A percentile compares a stretch with the other conserved stretches of the same genome.
Evolutionary conservation across 768 basidiomycete species (phyloP).

Genomic region (Psilocybe azurescens): DNA sequence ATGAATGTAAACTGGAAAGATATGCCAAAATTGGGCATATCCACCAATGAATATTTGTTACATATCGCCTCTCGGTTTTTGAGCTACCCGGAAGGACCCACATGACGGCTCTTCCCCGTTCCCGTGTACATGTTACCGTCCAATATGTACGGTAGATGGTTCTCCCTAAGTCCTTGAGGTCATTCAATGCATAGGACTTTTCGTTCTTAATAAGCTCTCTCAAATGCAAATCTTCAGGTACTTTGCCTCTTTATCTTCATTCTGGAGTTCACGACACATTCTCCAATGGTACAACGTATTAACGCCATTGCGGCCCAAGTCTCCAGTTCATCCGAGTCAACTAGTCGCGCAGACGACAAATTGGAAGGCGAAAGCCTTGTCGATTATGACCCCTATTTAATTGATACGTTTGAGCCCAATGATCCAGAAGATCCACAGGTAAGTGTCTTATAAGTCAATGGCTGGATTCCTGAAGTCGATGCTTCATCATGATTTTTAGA

Average conservation of each 20-base stretch:
- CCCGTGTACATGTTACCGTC: neutral
- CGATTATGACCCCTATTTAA: conserved; percentile 36
- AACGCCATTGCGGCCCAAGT: conserved; percentile 7
- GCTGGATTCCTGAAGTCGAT: neutral
- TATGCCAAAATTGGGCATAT: conserved; percentile 1
- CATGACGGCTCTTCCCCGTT: neutral
- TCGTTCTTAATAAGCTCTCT: neutral
- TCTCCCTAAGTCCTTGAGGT: neutral
- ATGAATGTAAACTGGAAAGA: neutral
- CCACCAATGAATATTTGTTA: neutral
- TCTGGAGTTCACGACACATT: neutral
- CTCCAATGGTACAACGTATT: neutral
- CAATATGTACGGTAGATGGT: neutral
- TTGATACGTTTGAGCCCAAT: conserved; percentile 37
- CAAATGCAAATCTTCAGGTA: neutral
- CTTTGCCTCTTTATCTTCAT: neutral
- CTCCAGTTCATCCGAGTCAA: conserved; percentile 22
- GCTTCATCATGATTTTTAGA: conserved; percentile 35
- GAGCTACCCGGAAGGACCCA: conserved; percentile 9
- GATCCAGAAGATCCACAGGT: conserved; percentile 57
- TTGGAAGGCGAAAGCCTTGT: conserved; percentile 8
- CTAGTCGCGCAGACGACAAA: conserved; percentile 9
- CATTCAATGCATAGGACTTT: conserved; percentile 1
- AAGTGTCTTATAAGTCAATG: conserved; percentile 6
- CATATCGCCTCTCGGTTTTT: neutral